These are phyloP conservation scores for Dactylorhiza incarnata DNA, from an alignment of 106 monocot genomes.

Conservation along the genomic window DNA sequence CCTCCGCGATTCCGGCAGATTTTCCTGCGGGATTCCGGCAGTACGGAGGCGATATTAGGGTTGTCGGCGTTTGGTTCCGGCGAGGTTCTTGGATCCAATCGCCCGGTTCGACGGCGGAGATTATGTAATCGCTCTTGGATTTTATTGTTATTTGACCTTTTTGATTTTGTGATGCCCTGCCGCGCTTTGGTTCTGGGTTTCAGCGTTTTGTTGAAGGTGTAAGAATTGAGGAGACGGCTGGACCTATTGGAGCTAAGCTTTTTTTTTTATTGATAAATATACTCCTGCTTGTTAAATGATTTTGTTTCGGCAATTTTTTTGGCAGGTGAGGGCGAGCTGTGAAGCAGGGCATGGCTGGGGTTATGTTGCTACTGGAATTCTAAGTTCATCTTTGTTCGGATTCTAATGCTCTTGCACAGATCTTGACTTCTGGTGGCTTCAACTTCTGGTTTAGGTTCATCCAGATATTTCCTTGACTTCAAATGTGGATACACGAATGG, in stretches of 20 bases:
- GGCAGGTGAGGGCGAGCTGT: neutral
- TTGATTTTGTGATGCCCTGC: neutral
- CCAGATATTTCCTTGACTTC: neutral
- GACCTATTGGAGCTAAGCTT: neutral
- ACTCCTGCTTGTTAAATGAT: conserved; percentile 4
- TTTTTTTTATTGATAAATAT: neutral
- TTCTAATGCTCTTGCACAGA: neutral
- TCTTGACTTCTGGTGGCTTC: neutral
- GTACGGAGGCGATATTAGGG: neutral
- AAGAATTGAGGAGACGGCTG: neutral
- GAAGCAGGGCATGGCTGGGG: neutral
- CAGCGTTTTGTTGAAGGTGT: neutral
- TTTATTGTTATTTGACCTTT: neutral
- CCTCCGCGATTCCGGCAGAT: neutral
- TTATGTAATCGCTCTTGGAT: neutral
- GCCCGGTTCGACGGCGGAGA: neutral
- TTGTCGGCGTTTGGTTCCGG: neutral
- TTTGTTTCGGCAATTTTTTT: neutral
- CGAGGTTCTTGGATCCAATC: neutral
- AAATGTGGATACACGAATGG: neutral
- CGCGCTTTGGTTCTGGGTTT: neutral
- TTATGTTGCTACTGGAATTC: neutral
- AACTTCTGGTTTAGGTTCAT: neutral
- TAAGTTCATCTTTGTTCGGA: neutral
- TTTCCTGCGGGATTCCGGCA: neutral